Base-by-base conservation (phyloP, 1,284 basidiomycete species). In the Microbotryum silenes-acaulis region DNA sequence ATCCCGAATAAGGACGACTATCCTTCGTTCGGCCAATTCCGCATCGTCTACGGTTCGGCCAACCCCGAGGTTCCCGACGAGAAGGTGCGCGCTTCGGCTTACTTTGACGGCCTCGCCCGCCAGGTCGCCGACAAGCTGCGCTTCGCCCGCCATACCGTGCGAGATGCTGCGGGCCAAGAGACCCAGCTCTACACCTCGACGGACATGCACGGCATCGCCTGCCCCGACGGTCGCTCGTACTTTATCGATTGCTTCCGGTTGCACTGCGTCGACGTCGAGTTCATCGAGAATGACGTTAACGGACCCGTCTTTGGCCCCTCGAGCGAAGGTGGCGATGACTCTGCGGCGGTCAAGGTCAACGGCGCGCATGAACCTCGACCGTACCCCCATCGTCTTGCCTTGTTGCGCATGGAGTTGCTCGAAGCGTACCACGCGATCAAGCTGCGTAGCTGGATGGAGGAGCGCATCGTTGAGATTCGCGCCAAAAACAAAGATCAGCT, bases 131-230 rank as follows among this genome's bases (percentile, higher is more conserved):
- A 77, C 23, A 74, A 76, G 14, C 77, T 81, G 66, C 77, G 77
- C 54, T 75, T 82, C 21, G 78, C 79, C n/a, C 68, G 76, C 62
- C 81, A 83, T 75, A 74, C 75, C 45, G 76, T 82, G 67, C 73
- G 70, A 46, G 77, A 79, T 59, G 74, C 73, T 46, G 73, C 78
- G 47, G 79, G 77, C 50, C 69, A 75, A 45, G 74, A 76, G 68
- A 74, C 78, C 66, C 72, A 78, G 58, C 79, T 81, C 63, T 81
- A 76, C 74, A 77, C 80, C 12, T 79, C 78, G 57, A 77, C 78
- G 56, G 81, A 83, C 70, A 79, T 81, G 68, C 82, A 83, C 74
- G 81, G 80, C 59, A 75, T 82, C 47, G 75, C 77, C 37, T 81
- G 80, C 27, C 78, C 80, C 16, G 81, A 83, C 66, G 80, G 81